Percentiles rank a stretch among this genome's conserved stretches.
These are phyloP conservation scores for Botryotinia narcissicola DNA, from an alignment of 2,329 filamentous ascomycete genomes.

Conservation along the genomic window DNA sequence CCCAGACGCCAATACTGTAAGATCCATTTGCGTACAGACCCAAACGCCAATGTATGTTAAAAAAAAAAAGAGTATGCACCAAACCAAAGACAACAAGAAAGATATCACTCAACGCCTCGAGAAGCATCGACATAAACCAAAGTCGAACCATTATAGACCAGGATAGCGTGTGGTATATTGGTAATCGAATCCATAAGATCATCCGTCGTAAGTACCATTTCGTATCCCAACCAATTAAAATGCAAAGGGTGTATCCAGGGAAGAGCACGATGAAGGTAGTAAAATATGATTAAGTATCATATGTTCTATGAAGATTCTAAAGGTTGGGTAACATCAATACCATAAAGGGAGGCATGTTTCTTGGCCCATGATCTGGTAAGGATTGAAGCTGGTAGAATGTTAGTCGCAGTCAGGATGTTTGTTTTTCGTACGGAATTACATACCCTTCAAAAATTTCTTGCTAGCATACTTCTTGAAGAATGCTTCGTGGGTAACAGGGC, in stretches of 20 bases:
- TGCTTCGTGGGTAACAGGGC: slow-evolving; percentile 88
- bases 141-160: slow-evolving; percentile 17
- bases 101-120: slow-evolving; percentile 15
- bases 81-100: slow-evolving; percentile 16
- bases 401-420: slow-evolving; percentile 23
- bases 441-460: slow-evolving; percentile 99
- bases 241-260: slow-evolving; percentile 37
- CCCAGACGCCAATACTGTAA: slow-evolving; percentile 21
- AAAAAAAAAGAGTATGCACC: slow-evolving; percentile 17
- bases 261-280: slow-evolving; percentile 34
- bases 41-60: slow-evolving; percentile 17
- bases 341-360: slow-evolving; percentile 62
- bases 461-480: slow-evolving; percentile 99
- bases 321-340: slow-evolving; percentile 44
- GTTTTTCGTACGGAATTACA: slow-evolving; percentile 35
- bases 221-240: slow-evolving; percentile 39
- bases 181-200: slow-evolving; percentile 22
- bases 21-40: slow-evolving; percentile 20
- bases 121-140: slow-evolving; percentile 20
- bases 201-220: slow-evolving; percentile 36
- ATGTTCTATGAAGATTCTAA: slow-evolving; percentile 36
- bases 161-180: slow-evolving; percentile 16
- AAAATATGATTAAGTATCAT: slow-evolving; percentile 29
- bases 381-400: slow-evolving; percentile 67
- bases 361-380: slow-evolving; percentile 92